phyloP scores from a whole-genome alignment of 192 early-diverging fungal genomes.

The Coemansia sp. region DNA sequence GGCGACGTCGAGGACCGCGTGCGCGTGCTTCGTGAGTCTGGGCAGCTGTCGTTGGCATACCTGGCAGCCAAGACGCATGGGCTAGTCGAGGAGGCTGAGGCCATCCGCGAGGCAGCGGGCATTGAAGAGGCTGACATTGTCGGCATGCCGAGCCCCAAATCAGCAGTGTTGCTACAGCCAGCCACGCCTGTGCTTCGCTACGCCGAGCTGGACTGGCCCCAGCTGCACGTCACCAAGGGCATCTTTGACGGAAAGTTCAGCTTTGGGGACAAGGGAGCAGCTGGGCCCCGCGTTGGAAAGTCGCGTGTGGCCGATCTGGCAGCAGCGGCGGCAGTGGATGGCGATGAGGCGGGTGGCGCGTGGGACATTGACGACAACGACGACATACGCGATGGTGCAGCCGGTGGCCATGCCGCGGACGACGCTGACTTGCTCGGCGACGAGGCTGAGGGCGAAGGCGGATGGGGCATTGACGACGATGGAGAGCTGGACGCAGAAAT shows the following conservation, averaged over 20 bases:
- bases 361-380: conserved; percentile 80
- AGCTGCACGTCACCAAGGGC: conserved; percentile 78
- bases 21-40: conserved; percentile 78
- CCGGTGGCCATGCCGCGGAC: conserved; percentile 26
- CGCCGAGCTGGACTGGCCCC: conserved; percentile 90
- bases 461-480: conserved; percentile 88
- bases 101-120: conserved; percentile 77
- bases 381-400: conserved; percentile 56
- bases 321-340: conserved; percentile 60
- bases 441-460: conserved; percentile 61
- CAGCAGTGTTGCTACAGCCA: conserved; percentile 64
- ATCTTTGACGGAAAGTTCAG: conserved; percentile 83
- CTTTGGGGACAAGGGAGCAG: conserved; percentile 54
- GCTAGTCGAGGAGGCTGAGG: conserved; percentile 79
- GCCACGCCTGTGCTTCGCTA: conserved; percentile 74
- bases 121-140: conserved; percentile 63
- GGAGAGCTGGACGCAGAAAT: conserved; percentile 72
- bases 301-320: conserved; percentile 64
- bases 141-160: conserved; percentile 34
- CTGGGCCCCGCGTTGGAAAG: conserved; percentile 47
- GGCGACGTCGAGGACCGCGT: conserved; percentile 94
- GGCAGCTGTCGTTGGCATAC: conserved; percentile 91
- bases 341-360: conserved; percentile 65
- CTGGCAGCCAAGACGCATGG: conserved; percentile 90
- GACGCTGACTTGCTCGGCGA: conserved; percentile 57